These are phyloP conservation scores for Suhomyces panamericanus DNA, from an alignment of 1,139 yeast genomes.

Conservation along the genomic window DNA sequence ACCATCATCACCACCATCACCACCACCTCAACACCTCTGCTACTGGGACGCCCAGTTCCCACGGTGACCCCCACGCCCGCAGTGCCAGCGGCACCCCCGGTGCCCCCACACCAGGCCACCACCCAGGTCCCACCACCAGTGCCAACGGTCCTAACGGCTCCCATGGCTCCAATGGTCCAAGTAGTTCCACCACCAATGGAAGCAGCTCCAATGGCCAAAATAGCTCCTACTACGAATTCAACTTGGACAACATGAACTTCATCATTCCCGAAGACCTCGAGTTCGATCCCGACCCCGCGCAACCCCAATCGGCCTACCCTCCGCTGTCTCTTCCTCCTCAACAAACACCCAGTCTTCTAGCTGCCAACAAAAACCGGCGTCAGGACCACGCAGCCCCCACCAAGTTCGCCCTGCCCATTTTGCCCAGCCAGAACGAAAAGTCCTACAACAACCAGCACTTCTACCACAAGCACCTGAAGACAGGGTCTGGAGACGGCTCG, in stretches of 20 bases:
- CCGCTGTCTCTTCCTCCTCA: slow-evolving; percentile 27
- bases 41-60: slow-evolving; percentile 15
- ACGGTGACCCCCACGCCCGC: slow-evolving; percentile 12
- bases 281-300: slow-evolving; percentile 16
- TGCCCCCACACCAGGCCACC: slow-evolving; percentile 3
- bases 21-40: slow-evolving; percentile 14
- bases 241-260: slow-evolving; percentile 30
- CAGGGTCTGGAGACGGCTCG: not conserved
- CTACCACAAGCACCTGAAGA: slow-evolving; percentile 34
- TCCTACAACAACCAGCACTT: slow-evolving; percentile 47
- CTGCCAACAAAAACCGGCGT: slow-evolving; percentile 20
- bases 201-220: slow-evolving; percentile 4
- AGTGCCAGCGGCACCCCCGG: slow-evolving; percentile 11
- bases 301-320: slow-evolving; percentile 37
- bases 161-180: no score
- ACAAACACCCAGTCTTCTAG: slow-evolving; percentile 31
- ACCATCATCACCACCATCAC: slow-evolving; percentile 15
- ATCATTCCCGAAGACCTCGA: slow-evolving; percentile 32
- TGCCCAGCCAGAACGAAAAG: slow-evolving; percentile 47
- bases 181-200: no score
- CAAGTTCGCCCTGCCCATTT: slow-evolving; percentile 38
- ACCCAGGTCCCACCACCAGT: slow-evolving; percentile 1
- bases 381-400: slow-evolving; percentile 11
- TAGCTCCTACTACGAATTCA: slow-evolving; percentile 24
- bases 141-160: no score